Percentiles rank a stretch among this genome's conserved stretches.
Conservation (phyloP, 192 early-diverging fungal genomes). For the Dissophora globulifera region DNA sequence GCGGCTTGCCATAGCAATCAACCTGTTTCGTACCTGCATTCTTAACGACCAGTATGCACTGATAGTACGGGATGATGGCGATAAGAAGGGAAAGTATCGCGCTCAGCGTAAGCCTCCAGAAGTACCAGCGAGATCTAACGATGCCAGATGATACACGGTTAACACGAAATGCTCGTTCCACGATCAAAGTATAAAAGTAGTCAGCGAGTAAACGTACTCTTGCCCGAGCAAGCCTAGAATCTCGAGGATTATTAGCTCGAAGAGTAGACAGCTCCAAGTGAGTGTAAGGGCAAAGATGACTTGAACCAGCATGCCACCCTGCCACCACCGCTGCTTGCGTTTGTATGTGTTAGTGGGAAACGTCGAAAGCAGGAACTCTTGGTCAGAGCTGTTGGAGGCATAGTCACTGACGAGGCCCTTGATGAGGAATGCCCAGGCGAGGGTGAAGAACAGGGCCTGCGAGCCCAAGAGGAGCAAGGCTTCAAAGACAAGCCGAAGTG, state of each 20-base stretch:
- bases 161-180: too few species aligned
- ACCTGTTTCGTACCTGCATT: constrained; percentile 53
- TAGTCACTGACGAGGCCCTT: constrained; percentile 77
- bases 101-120: constrained; percentile 79
- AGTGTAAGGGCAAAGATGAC: constrained; percentile 82
- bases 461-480: constrained; percentile 67
- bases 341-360: constrained; percentile 46
- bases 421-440: constrained; percentile 77
- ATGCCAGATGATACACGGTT: neutral
- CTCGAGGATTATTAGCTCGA: constrained; percentile 87
- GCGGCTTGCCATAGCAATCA: too few species aligned
- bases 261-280: constrained; percentile 78
- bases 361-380: constrained; percentile 45
- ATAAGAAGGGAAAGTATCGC: constrained; percentile 76
- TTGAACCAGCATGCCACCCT: constrained; percentile 71
- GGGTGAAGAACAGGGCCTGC: constrained; percentile 73
- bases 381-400: constrained; percentile 61
- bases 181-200: too few species aligned
- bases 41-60: constrained; percentile 70
- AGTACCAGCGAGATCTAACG: constrained; percentile 72
- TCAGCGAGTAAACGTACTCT: constrained; percentile 51
- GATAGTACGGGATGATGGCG: constrained; percentile 79
- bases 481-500: constrained; percentile 55
- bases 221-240: constrained; percentile 76
- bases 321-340: constrained; percentile 55